These are phyloP conservation scores for Leccinum fallax DNA, from an alignment of 1,284 basidiomycete genomes.

Conservation along the genomic window DNA sequence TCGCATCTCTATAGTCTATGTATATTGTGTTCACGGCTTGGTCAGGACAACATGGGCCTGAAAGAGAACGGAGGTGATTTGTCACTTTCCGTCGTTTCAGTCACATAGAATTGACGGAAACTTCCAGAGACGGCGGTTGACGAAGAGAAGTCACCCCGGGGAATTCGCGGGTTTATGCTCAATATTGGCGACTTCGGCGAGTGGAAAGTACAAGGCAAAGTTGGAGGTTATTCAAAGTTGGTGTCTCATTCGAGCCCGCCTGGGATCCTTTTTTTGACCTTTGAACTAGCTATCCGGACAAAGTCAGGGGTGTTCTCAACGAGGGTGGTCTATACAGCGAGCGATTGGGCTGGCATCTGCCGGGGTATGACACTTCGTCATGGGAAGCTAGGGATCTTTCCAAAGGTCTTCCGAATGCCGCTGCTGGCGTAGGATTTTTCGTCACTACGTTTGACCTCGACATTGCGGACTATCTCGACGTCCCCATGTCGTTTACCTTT, in stretches of 20 bases:
- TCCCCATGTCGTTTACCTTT: constrained; percentile 70
- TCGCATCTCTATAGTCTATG: neutral
- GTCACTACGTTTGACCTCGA: constrained; percentile 67
- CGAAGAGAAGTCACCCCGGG: constrained; percentile 67
- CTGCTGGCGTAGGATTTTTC: constrained; percentile 78
- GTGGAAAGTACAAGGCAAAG: constrained; percentile 84
- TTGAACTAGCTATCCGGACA: constrained; percentile 59
- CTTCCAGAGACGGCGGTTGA: constrained; percentile 26
- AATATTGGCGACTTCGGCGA: constrained; percentile 58
- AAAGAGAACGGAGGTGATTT: constrained; percentile 56
- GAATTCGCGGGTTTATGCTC: constrained; percentile 74
- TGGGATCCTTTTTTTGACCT: constrained; percentile 2
- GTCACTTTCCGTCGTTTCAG: neutral
- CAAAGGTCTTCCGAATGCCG: constrained; percentile 54
- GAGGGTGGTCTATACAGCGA: constrained; percentile 83
- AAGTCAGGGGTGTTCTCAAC: constrained; percentile 68
- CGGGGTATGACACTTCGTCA: constrained; percentile 62
- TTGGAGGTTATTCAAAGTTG: constrained; percentile 72
- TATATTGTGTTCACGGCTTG: constrained; percentile 2
- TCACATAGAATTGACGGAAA: constrained; percentile 17
- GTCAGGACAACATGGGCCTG: constrained; percentile 78
- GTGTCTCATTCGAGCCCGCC: constrained; percentile 20
- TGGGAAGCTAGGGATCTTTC: constrained; percentile 60
- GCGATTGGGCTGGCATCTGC: constrained; percentile 81
- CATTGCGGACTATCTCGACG: constrained; percentile 61